Evolutionary conservation across 352 stramenopile genomes (phyloP).

Genomic region (Thraustochytrium sp.): DNA sequence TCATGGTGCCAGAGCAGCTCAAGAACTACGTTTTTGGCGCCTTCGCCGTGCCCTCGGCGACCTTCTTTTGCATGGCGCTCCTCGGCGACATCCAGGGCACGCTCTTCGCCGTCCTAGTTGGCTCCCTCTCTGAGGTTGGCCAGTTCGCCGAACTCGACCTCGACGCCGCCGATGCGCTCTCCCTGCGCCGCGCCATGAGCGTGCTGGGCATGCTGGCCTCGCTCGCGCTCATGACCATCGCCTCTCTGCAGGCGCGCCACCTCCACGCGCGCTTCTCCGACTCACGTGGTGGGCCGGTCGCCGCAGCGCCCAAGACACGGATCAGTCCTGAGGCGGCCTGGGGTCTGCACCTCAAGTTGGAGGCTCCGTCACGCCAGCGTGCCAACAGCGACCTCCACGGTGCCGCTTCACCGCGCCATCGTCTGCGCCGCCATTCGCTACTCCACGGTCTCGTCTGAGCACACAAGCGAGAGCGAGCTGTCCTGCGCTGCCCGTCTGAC

Average conservation of each 20-base stretch:
- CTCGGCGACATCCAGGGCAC: constrained; percentile 4
- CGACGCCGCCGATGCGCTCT: not conserved
- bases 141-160: not conserved
- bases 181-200: not conserved
- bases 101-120: not conserved
- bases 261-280: not conserved
- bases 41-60: not conserved
- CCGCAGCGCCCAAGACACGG: not conserved
- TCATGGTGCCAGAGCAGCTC: constrained; percentile 12
- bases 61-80: constrained; percentile 21
- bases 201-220: not conserved
- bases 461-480: no score
- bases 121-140: not conserved
- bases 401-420: not conserved
- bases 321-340: no score
- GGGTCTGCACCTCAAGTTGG: no score
- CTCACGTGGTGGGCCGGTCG: not conserved
- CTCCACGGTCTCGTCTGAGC: not conserved
- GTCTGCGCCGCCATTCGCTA: not conserved
- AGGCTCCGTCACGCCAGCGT: not conserved
- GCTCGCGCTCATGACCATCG: not conserved
- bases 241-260: not conserved
- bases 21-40: constrained; percentile 14
- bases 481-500: no score
- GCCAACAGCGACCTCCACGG: not conserved